Percentiles rank a stretch among this genome's conserved stretches.
phyloP scores from a whole-genome alignment of 2,329 filamentous ascomycete genomes.

The Beauveria sp. region DNA sequence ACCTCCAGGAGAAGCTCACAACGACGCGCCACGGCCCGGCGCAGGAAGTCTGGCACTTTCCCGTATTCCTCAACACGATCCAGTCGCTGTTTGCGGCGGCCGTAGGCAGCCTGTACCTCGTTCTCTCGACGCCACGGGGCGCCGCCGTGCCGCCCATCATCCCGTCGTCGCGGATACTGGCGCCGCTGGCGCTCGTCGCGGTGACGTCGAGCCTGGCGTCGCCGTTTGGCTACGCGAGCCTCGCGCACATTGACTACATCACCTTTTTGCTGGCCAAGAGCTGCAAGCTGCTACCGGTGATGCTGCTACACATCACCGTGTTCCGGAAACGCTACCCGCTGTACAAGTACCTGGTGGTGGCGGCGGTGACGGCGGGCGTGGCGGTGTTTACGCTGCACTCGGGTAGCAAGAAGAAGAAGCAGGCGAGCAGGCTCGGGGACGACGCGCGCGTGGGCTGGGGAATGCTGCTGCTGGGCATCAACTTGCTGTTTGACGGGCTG shows the following conservation, averaged over 20 bases:
- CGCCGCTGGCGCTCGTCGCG: constrained; percentile 76
- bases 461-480: constrained; percentile 74
- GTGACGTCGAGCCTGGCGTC: constrained; percentile 81
- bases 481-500: constrained; percentile 89
- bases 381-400: constrained; percentile 91
- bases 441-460: constrained; percentile 66
- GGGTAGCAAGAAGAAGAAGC: constrained; percentile 43
- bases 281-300: constrained; percentile 97
- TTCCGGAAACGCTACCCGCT: constrained; percentile 85
- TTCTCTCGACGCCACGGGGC: constrained; percentile 47
- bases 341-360: constrained; percentile 93
- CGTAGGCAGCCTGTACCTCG: constrained; percentile 75
- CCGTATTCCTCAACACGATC: constrained; percentile 92
- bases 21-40: constrained; percentile 75
- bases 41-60: constrained; percentile 80
- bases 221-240: constrained; percentile 90
- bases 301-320: constrained; percentile 89
- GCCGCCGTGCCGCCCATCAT: constrained; percentile 57
- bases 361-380: constrained; percentile 84
- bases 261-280: constrained; percentile 96
- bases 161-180: constrained; percentile 65
- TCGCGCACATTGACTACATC: constrained; percentile 94
- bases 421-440: constrained; percentile 29
- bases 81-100: constrained; percentile 84
- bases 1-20: constrained; percentile 94